Evolutionary conservation across 2,329 filamentous ascomycete species (phyloP), one percentile per base, ranked within the genome.

Genomic region (Alternaria brassicicola): DNA sequence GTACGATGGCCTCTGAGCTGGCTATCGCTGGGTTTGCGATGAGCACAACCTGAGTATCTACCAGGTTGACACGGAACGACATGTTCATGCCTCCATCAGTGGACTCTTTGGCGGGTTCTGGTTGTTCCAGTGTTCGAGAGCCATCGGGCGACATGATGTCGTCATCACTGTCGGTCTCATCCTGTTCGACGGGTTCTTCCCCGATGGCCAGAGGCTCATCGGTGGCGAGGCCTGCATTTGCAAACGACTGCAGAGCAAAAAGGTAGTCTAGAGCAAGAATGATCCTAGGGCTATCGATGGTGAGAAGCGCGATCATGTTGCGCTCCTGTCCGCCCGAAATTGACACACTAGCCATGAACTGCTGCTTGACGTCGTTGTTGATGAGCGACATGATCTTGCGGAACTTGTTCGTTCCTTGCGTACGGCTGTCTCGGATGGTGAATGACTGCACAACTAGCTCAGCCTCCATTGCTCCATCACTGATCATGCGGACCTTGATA

Each of bases 231-330:
- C 91, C 91, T 30, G 88, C 85, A 39, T 88, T 87, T n/a, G 91
- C 82, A 68, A 97, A 99, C 41, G 86, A 86, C 65, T 96, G 91
- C 36, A 99, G 83, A 1, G 93, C 91, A 68, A 97, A 97, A 3
- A 99, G 80, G 75, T 99, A 98, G 75, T 99, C 95, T 28, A 99
- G 81, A 0, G 96, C 94, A 74, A 99, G 91, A 57, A 99, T 98
- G 54, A 99, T 87, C 3, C 93, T 86, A 2, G 95, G 95, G 67
- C 95, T 99, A 72, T 99, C 95, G 61, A 99, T 88, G 0, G 93
- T 97, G 56, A 97, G 86, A 78, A 99, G 90, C 2, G 92, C 92
- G 70, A 98, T 96, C 55, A 98, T 78, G 73, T 88, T 91, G 59
- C 88, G 87, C 38, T 97, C 90, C 31, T 88, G 82, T 3, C 93